phyloP scores from a whole-genome alignment of 768 basidiomycete species.

The Suillus weaverae region DNA sequence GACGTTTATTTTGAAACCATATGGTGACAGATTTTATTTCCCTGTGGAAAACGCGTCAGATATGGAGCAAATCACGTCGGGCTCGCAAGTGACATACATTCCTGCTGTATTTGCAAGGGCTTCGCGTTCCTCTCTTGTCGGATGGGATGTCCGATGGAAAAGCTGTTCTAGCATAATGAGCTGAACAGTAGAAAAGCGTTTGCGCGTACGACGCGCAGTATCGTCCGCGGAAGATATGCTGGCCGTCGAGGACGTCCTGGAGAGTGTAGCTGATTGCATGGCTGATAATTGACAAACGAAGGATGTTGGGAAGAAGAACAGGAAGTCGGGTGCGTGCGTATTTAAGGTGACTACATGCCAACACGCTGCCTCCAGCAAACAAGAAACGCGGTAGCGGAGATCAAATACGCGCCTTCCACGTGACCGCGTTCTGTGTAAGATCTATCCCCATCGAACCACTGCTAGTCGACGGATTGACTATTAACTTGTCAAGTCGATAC shows the following conservation, averaged over 20 bases:
- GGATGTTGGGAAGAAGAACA: not conserved
- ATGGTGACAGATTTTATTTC: slow-evolving; percentile 38
- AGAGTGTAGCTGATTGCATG: slow-evolving; percentile 34
- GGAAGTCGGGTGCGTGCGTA: slow-evolving; percentile 15
- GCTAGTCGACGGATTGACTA: not conserved
- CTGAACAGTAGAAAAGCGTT: slow-evolving; percentile 67
- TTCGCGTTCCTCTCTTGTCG: slow-evolving; percentile 74
- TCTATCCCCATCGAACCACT: slow-evolving; percentile 8
- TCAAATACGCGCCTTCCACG: slow-evolving; percentile 28
- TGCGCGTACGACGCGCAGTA: slow-evolving; percentile 59
- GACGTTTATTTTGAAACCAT: slow-evolving; percentile 37
- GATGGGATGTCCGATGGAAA: slow-evolving; percentile 71
- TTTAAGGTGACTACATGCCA: slow-evolving; percentile 21
- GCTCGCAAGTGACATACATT: slow-evolving; percentile 48
- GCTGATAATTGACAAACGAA: not conserved
- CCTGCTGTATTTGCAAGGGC: slow-evolving; percentile 55
- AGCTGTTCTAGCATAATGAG: slow-evolving; percentile 73
- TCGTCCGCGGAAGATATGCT: slow-evolving; percentile 55
- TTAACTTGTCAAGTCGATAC: not conserved
- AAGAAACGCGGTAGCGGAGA: slow-evolving; percentile 23
- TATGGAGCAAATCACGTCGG: not conserved
- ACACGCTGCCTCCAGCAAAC: slow-evolving; percentile 22
- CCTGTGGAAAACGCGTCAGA: slow-evolving; percentile 22
- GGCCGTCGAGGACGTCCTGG: slow-evolving; percentile 55
- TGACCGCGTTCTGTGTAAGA: slow-evolving; percentile 26